phyloP scores from a whole-genome alignment of 306 rosid genomes.

The Medicago lupulina region DNA sequence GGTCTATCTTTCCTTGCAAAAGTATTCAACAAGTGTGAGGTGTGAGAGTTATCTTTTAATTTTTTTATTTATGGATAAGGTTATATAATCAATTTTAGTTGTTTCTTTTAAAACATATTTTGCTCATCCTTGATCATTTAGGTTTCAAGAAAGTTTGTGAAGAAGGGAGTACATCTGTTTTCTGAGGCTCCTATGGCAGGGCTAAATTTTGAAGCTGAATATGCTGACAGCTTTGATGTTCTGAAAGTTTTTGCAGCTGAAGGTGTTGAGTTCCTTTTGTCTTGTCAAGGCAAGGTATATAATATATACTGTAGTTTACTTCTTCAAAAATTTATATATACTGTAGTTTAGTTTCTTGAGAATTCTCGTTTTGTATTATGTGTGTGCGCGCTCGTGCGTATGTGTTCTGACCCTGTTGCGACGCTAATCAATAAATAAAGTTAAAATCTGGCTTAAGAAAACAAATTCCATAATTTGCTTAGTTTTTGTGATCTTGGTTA shows the following conservation, averaged over 20 bases:
- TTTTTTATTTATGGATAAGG: slow-evolving; percentile 5
- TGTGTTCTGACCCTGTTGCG: slow-evolving; percentile 2
- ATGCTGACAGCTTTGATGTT: slow-evolving; percentile 48
- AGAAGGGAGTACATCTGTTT: slow-evolving; percentile 36
- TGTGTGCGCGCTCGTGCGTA: neutral
- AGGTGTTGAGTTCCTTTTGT: slow-evolving; percentile 80
- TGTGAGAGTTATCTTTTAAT: neutral
- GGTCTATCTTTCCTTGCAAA: slow-evolving; percentile 34
- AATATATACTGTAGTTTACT: neutral
- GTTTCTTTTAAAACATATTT: slow-evolving; percentile 18
- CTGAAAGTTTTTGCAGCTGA: slow-evolving; percentile 59
- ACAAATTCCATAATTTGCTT: neutral
- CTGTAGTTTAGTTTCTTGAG: slow-evolving; percentile 35
- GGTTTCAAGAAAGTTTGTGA: slow-evolving; percentile 38
- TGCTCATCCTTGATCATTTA: slow-evolving; percentile 39
- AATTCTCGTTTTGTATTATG: slow-evolving; percentile 24
- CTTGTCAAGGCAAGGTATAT: slow-evolving; percentile 67
- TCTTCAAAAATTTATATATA: no score
- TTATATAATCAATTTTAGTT: slow-evolving; percentile 23
- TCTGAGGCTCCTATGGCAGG: slow-evolving; percentile 63
- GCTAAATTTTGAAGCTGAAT: slow-evolving; percentile 48
- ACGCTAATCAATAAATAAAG: neutral
- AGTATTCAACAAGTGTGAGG: neutral
- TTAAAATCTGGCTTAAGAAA: neutral
- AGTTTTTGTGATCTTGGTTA: slow-evolving; percentile 39